Evolutionary conservation across 208 protist genomes (phyloP).

Genomic region (Angomonas deanei): DNA sequence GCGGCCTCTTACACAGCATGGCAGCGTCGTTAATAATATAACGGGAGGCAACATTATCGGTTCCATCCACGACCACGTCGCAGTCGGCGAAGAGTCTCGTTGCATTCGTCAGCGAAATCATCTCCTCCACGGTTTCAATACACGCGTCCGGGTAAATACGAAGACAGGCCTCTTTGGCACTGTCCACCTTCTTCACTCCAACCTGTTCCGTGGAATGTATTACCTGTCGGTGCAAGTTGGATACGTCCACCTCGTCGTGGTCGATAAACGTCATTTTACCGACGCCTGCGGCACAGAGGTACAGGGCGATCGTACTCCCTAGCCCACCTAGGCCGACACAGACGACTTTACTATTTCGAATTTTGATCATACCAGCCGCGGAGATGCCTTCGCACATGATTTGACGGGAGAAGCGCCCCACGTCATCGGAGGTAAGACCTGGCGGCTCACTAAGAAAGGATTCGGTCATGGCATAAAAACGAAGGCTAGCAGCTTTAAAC

Average conservation of each 20-base stretch:
- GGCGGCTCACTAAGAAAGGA: constrained; percentile 20
- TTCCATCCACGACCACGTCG: constrained; percentile 91
- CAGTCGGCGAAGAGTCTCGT: constrained; percentile 50
- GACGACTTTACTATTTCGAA: constrained; percentile 59
- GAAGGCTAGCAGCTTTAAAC: not conserved
- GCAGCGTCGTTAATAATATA: constrained; percentile 95
- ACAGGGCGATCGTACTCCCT: constrained; percentile 89
- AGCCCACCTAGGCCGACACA: constrained; percentile 94
- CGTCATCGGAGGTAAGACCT: constrained; percentile 46
- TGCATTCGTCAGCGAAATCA: constrained; percentile 66
- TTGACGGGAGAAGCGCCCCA: constrained; percentile 87
- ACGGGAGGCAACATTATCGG: constrained; percentile 91
- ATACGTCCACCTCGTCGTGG: constrained; percentile 90
- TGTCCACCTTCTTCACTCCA: constrained; percentile 79
- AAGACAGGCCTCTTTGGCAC: constrained; percentile 57
- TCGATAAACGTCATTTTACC: constrained; percentile 88
- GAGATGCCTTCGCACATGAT: constrained; percentile 86
- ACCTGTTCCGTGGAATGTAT: constrained; percentile 71
- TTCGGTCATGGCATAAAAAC: too few relatives aligned
- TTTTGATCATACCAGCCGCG: constrained; percentile 55
- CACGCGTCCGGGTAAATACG: constrained; percentile 50
- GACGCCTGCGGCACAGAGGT: constrained; percentile 91
- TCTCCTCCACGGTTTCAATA: constrained; percentile 28
- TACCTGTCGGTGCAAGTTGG: constrained; percentile 94
- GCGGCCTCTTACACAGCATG: constrained; percentile 64